Base-by-base conservation (phyloP, 2,329 filamentous ascomycete genomes). In the Fusarium metavorans region DNA sequence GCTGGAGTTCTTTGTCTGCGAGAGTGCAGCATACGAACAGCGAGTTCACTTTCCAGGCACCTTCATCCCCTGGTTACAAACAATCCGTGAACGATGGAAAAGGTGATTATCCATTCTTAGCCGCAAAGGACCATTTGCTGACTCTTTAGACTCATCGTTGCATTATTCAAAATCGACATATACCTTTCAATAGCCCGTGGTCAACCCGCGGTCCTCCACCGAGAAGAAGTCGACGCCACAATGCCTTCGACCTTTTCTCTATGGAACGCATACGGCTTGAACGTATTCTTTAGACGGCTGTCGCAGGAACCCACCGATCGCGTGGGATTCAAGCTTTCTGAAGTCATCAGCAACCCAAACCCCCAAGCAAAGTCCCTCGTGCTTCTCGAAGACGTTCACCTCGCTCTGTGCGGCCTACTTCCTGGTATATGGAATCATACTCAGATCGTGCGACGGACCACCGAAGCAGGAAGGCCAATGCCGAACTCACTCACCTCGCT, bases 211-310 rank as follows among this genome's bases (percentile, higher is more conserved):
- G 61, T 79, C 0, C 66, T 86, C 0, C 77, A 79, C 6, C 66
- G 80, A 1, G 82, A 85, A 66, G 85, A 86, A 63, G 70, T 86
- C 0, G 80, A 84, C 16, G 73, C 83, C 6, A 74, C 79, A 0
- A 64, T 85, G 13, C 78, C 81, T 3, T 78, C 75, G 0, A 82
- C 84, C 0, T 83, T 80, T 37, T 77, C 80, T 1, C 67, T 82
- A 6, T 85, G 81, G 80, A 84, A 86, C 63, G 68, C 83, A 0
- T 77, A 81, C 23, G 84, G 84, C 0, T 78, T 86, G 0, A 76
- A 81, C 48, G 72, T 81, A 2, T 85, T 82, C 61, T 85, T 84
- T 57, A 75, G 77, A 14, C 78, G 84, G 6, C 69, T 80, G 5
- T 73, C 76, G 0, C 67, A 70, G 1, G 83, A 86, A 32, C 82